phyloP scores from a whole-genome alignment of 2,329 filamentous ascomycete species.

The Colletotrichum sp. region DNA sequence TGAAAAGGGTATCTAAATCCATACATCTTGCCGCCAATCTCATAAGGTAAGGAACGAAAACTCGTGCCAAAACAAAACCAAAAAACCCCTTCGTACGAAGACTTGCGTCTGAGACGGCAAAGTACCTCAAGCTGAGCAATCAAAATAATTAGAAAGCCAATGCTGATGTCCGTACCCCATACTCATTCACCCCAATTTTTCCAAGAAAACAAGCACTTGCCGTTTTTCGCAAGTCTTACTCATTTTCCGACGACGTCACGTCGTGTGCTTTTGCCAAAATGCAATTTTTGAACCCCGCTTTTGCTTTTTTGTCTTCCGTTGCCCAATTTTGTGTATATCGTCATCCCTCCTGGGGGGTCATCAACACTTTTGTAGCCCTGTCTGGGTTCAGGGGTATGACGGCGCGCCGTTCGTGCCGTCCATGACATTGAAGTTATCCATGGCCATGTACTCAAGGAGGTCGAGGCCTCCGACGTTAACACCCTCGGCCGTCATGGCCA shows the following conservation, averaged over 20 bases:
- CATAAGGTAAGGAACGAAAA: not conserved
- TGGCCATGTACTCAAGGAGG: constrained; percentile 71
- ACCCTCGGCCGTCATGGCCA: constrained; percentile 71
- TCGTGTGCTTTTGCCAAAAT: not conserved
- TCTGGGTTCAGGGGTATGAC: constrained; percentile 13
- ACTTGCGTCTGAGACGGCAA: not conserved
- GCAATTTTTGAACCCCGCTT: not conserved
- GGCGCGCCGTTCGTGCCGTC: constrained; percentile 20
- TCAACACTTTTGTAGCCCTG: not conserved
- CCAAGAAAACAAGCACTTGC: not conserved
- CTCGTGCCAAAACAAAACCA: not conserved
- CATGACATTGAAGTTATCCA: constrained; percentile 51
- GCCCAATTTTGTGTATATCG: not conserved
- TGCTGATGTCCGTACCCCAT: not conserved
- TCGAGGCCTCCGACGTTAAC: constrained; percentile 72
- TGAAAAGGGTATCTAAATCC: constrained; percentile 2
- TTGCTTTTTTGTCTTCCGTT: not conserved
- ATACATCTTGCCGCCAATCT: not conserved
- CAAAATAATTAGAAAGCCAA: not conserved
- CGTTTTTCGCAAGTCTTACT: not conserved
- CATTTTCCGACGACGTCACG: not conserved
- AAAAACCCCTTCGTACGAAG: not conserved
- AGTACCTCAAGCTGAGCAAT: not conserved
- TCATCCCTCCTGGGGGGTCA: not conserved
- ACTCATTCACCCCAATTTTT: not conserved